Evolutionary conservation across 192 early-diverging fungal genomes (phyloP).

Genomic region (Coemansia sp.): DNA sequence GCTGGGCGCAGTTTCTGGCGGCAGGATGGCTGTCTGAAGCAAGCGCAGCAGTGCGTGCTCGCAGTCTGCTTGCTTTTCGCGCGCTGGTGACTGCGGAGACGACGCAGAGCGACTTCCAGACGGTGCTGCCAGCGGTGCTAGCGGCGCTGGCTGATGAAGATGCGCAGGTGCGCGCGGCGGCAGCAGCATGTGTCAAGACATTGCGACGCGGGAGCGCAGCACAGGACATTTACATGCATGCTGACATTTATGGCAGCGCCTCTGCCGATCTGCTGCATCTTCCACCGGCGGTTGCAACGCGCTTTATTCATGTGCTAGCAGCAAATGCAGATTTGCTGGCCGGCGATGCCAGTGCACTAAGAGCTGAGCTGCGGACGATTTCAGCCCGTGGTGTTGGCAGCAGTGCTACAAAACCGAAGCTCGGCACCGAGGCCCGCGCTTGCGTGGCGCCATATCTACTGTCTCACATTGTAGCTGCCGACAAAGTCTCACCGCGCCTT

Average conservation of each 20-base stretch:
- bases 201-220: slow-evolving; percentile 31
- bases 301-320: slow-evolving; percentile 56
- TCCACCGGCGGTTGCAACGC: slow-evolving; percentile 40
- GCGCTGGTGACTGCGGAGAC: slow-evolving; percentile 42
- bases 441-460: slow-evolving; percentile 55
- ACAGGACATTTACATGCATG: slow-evolving; percentile 57
- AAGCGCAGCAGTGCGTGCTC: slow-evolving; percentile 28
- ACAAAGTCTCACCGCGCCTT: slow-evolving; percentile 41
- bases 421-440: slow-evolving; percentile 36
- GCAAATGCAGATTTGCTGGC: slow-evolving; percentile 14
- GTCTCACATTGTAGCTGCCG: slow-evolving; percentile 56
- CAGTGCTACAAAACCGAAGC: slow-evolving; percentile 14
- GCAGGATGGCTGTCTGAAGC: slow-evolving; percentile 22
- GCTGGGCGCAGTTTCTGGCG: slow-evolving; percentile 52
- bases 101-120: slow-evolving; percentile 60
- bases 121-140: slow-evolving; percentile 69
- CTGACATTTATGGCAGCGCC: slow-evolving; percentile 58
- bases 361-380: slow-evolving; percentile 38
- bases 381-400: slow-evolving; percentile 37
- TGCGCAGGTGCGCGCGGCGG: slow-evolving; percentile 61
- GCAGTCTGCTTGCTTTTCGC: slow-evolving; percentile 59
- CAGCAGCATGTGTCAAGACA: slow-evolving; percentile 61
- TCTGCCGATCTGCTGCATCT: slow-evolving; percentile 59
- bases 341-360: slow-evolving; percentile 36
- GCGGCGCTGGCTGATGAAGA: slow-evolving; percentile 60